Evolutionary conservation across 1,284 basidiomycete genomes (phyloP).

Genomic region (Cerioporus squamosus): DNA sequence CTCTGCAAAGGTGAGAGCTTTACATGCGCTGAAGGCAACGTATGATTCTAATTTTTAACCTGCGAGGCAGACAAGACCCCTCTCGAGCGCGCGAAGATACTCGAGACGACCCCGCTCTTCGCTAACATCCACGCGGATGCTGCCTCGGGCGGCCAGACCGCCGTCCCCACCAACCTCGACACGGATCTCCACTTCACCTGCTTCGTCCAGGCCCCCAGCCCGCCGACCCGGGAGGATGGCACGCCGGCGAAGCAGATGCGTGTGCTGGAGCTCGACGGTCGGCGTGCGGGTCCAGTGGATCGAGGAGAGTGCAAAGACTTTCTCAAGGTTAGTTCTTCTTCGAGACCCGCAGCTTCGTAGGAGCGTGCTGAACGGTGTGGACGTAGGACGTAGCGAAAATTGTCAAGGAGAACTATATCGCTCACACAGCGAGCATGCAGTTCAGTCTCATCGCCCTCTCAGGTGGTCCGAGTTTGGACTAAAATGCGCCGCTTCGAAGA

Average conservation of each 20-base stretch:
- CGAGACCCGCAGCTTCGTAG: neutral
- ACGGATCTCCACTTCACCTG: constrained; percentile 86
- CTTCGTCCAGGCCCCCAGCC: constrained; percentile 72
- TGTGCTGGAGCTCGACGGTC: constrained; percentile 84
- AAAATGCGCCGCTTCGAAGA: neutral
- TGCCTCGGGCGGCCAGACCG: constrained; percentile 73
- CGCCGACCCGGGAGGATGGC: constrained; percentile 37
- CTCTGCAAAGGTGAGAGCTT: constrained; percentile 54
- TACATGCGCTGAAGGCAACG: neutral
- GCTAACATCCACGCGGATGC: constrained; percentile 74
- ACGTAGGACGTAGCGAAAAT: constrained; percentile 70
- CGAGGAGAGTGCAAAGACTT: constrained; percentile 69
- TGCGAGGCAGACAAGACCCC: constrained; percentile 59
- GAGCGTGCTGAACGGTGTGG: neutral
- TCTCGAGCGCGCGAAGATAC: constrained; percentile 71
- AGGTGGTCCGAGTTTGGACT: constrained; percentile 10
- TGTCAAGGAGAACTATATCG: constrained; percentile 69
- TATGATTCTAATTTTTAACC: neutral
- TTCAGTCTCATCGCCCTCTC: constrained; percentile 51
- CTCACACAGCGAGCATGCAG: constrained; percentile 54
- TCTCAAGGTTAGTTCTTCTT: constrained; percentile 54
- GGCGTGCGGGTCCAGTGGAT: constrained; percentile 77
- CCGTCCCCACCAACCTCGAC: constrained; percentile 53
- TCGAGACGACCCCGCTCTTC: constrained; percentile 80
- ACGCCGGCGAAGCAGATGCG: constrained; percentile 40